Conservation (phyloP, 148 eudicot species). For the Silene uniflora region DNA sequence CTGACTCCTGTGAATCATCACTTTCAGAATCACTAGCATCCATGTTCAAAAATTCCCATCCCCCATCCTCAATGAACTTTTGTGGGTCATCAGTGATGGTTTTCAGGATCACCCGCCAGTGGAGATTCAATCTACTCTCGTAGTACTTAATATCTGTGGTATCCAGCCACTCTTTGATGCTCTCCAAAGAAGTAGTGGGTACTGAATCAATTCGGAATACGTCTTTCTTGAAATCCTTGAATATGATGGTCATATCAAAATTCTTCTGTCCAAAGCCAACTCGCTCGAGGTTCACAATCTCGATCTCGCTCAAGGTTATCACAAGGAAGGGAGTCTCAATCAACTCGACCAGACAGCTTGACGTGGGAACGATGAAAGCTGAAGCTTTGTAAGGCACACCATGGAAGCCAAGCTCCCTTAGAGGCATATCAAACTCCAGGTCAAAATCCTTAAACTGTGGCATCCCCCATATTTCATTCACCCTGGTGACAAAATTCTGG, state of each 20-base stretch:
- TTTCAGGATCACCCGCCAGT: conserved; percentile 81
- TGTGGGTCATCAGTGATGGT: conserved; percentile 84
- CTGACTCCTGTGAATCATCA: conserved; percentile 67
- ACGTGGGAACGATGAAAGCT: conserved; percentile 89
- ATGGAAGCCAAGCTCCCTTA: conserved; percentile 92
- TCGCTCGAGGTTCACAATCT: conserved; percentile 86
- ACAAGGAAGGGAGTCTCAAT: conserved; percentile 82
- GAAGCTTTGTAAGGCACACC: conserved; percentile 92
- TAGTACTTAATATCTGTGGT: conserved; percentile 89
- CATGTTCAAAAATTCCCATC: conserved; percentile 93
- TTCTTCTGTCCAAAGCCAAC: conserved; percentile 96
- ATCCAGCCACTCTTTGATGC: conserved; percentile 93
- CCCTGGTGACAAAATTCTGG: conserved; percentile 77
- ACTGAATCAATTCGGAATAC: conserved; percentile 89
- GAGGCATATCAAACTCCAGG: conserved; percentile 89
- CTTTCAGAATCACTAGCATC: conserved; percentile 85
- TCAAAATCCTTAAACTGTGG: conserved; percentile 66
- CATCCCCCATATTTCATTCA: conserved; percentile 88
- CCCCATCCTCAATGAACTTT: conserved; percentile 74
- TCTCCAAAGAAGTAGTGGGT: conserved; percentile 73
- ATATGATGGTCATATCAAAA: conserved; percentile 83
- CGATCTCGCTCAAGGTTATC: conserved; percentile 66
- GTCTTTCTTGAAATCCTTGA: conserved; percentile 88
- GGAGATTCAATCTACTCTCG: conserved; percentile 87
- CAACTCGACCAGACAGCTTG: conserved; percentile 88